Evolutionary conservation across 768 basidiomycete genomes (phyloP).

Genomic region (Hypsizygus marmoreus): DNA sequence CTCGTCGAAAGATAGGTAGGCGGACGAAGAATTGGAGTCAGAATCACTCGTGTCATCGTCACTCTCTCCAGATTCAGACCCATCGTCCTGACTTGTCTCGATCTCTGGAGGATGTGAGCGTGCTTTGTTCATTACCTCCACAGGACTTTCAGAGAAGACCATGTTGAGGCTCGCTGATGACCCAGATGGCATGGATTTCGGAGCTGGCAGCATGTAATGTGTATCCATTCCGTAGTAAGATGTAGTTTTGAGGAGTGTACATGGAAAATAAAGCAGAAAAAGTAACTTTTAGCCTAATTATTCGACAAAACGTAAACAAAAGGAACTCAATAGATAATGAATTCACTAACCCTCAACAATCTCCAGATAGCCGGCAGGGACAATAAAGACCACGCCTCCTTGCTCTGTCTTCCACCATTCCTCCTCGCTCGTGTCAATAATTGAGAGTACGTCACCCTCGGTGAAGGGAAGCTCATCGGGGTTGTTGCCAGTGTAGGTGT

Average conservation of each 20-base stretch:
- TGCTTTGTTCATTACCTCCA: constrained; percentile 1
- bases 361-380: constrained; percentile 91
- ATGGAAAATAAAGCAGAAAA: constrained; percentile 57
- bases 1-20: constrained; percentile 41
- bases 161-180: constrained; percentile 1
- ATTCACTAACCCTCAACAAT: constrained; percentile 85
- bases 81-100: constrained; percentile 1
- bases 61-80: constrained; percentile 14
- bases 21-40: constrained; percentile 21
- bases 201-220: constrained; percentile 15
- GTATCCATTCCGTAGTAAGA: constrained; percentile 30
- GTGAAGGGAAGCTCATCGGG: constrained; percentile 84
- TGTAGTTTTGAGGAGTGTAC: constrained; percentile 41
- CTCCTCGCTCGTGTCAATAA: constrained; percentile 81
- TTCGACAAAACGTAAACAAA: constrained; percentile 56
- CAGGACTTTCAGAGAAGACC: constrained; percentile 4
- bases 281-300: constrained; percentile 80
- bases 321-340: constrained; percentile 53
- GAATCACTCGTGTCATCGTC: constrained; percentile 36
- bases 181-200: not conserved
- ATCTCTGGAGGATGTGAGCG: constrained; percentile 1
- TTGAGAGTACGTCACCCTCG: constrained; percentile 75
- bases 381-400: constrained; percentile 83
- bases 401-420: constrained; percentile 98
- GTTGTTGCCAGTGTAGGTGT: constrained; percentile 68